These are phyloP conservation scores for Gremmenia infestans DNA, from an alignment of 2,329 filamentous ascomycete species.

Conservation along the genomic window DNA sequence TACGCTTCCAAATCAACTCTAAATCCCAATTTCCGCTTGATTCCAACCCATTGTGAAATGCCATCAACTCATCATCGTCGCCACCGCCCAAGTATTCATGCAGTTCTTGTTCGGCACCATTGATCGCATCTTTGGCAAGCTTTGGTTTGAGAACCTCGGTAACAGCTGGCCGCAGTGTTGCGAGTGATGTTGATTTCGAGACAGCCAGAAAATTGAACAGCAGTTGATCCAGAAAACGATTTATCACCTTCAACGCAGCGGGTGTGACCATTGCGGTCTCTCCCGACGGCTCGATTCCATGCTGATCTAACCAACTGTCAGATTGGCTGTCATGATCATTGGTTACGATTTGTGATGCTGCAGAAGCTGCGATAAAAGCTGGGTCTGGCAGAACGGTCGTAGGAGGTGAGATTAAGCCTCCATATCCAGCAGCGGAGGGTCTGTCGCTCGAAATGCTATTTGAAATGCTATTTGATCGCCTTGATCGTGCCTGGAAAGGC, in stretches of 20 bases:
- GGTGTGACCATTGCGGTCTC: slow-evolving; percentile 69
- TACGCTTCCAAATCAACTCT: slow-evolving; percentile 92
- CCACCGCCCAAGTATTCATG: slow-evolving; percentile 78
- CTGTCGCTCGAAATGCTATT: slow-evolving; percentile 68
- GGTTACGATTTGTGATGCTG: slow-evolving; percentile 87
- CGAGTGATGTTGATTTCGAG: slow-evolving; percentile 72
- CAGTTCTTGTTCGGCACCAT: slow-evolving; percentile 79
- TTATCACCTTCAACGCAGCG: slow-evolving; percentile 71
- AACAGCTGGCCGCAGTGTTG: slow-evolving; percentile 73
- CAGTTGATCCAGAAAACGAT: slow-evolving; percentile 89
- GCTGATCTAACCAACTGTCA: slow-evolving; percentile 63
- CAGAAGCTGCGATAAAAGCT: slow-evolving; percentile 81
- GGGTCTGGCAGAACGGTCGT: slow-evolving; percentile 67
- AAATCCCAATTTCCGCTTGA: slow-evolving; percentile 70
- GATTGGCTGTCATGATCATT: slow-evolving; percentile 77
- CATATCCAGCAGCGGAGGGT: slow-evolving; percentile 54
- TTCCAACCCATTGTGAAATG: slow-evolving; percentile 47
- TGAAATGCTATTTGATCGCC: slow-evolving; percentile 48
- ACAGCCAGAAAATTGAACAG: slow-evolving; percentile 84
- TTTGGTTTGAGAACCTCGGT: slow-evolving; percentile 83
- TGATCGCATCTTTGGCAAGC: slow-evolving; percentile 78
- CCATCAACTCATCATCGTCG: slow-evolving; percentile 66
- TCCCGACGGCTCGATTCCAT: slow-evolving; percentile 58
- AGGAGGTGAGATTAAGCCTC: slow-evolving; percentile 61
- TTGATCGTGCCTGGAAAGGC: slow-evolving; percentile 12